Evolutionary conservation across 2,329 filamentous ascomycete genomes (phyloP), one percentile per base, ranked within the genome.

Genomic region (Clonostachys sp.): DNA sequence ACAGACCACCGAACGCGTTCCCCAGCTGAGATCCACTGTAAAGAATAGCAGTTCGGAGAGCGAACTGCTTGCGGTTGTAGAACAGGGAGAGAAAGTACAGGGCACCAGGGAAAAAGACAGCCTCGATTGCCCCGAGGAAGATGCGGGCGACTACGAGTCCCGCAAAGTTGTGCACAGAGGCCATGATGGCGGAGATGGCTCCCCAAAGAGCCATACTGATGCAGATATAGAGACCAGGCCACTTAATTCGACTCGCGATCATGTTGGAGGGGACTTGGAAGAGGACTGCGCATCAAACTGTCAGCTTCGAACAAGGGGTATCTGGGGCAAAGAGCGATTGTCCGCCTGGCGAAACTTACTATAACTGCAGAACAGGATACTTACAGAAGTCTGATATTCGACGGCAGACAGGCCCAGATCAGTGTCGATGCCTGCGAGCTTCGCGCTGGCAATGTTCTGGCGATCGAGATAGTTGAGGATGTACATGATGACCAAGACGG

Each of bases 221-320:
- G 1, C 71, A 71, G 2, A 84, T 67, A 50, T 81, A 83, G 2
- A 76, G 48, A 3, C 74, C 75, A 1, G 80, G 80, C 12, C 71
- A 67, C 3, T 66, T 62, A 33, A 80, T 62, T 4, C 74, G 65
- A 0, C 78, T 81, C 3, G 84, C 62, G 0, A 80, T 55, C 48
- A 84, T 65, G 50, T 84, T 85, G 0, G 78, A 82, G 0, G 81
- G 81, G 84, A 62, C 57, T 84, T 74, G 71, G 63, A 74, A 71
- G 24, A 73, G 58, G 14, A 75, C 58, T 39, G 36, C 17, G 80
- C 73, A 83, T 82, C 70, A 44, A 50, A 77, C 70, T 51, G 53
- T 63, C 85, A 86, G 24, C 74, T 53, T 74, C 4, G 16, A 20
- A 17, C 20, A 5, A 18, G 10, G 39, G 72, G 45, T 40, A 58